Conservation (phyloP, 2,329 filamentous ascomycete species). For the Phialophora macrospora region DNA sequence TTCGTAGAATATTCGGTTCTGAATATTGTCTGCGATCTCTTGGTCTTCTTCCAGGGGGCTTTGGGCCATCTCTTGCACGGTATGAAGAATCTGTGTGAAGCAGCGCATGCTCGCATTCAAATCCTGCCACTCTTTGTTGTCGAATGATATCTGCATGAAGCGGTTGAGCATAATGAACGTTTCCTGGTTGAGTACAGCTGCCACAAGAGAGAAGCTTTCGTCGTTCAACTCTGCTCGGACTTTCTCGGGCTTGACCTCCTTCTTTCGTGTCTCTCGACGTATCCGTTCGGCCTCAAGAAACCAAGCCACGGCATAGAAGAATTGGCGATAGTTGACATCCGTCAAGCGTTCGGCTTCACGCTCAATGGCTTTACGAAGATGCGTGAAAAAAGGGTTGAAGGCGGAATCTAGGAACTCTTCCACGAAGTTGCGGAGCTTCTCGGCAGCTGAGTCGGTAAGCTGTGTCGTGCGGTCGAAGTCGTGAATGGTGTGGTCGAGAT, state of each 20-base stretch:
- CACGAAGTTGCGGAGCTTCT: conserved; percentile 78
- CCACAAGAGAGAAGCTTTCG: conserved; percentile 83
- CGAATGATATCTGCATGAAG: conserved; percentile 76
- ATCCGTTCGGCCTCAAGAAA: conserved; percentile 84
- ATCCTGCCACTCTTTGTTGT: conserved; percentile 85
- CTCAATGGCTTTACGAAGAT: conserved; percentile 86
- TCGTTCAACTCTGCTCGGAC: conserved; percentile 60
- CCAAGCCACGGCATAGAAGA: conserved; percentile 91
- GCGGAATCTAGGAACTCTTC: conserved; percentile 93
- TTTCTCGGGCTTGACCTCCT: conserved; percentile 56
- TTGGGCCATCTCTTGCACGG: conserved; percentile 88
- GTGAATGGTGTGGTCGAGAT: conserved; percentile 63
- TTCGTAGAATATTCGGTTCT: conserved; percentile 98
- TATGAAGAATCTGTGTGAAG: conserved; percentile 91
- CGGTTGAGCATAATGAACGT: conserved; percentile 89
- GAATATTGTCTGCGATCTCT: conserved; percentile 96
- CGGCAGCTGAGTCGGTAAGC: conserved; percentile 74
- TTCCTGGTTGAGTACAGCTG: conserved; percentile 89
- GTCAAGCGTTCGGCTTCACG: conserved; percentile 83
- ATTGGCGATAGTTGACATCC: conserved; percentile 78
- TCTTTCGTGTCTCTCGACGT: conserved; percentile 66
- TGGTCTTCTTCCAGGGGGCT: conserved; percentile 89
- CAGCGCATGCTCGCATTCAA: conserved; percentile 88
- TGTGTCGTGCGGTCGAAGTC: conserved; percentile 77
- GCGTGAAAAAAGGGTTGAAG: conserved; percentile 88